Base-by-base conservation (phyloP, 371 early-diverging fungal species). In the Rhizopus microsporus region DNA sequence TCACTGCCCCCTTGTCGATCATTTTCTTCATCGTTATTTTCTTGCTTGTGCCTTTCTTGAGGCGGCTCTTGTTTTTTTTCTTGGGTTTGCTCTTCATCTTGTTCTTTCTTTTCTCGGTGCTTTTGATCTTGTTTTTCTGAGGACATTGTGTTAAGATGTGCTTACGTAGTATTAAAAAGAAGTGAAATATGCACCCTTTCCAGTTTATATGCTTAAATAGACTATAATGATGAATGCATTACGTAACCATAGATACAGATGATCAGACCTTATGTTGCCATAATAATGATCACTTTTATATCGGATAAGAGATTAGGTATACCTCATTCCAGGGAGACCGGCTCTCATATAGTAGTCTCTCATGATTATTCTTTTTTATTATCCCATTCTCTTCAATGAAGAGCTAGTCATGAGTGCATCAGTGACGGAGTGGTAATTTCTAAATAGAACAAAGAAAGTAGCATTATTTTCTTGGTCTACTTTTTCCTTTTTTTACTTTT, bases 51-150 rank as follows among this genome's bases (percentile, higher is more conserved):
- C 31, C 45, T 46, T 35, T 59, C 45, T 17, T 29, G 35, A 9
- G 1, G 13, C 30, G 16, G 5, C 7, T 30, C 12, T 52, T 29
- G 9, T 23, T 39, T 16, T 15, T 33, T 44, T 31, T 31, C 16
- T 38, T 56, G 37, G 30, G 13, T 42, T 5, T 17, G 29, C 7
- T 29, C 15, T 23, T 42, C 29, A 12, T 23, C 16, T 15, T 51
- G 51, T 42, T 51, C 43, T 30, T 51, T 34, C 7, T 58, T 12
- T 5, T 49, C 50, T n/a, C 17, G 56, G 10, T 34, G 40, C 47
- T 51, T 10, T 29, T 17, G 17, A n/a, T 46, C 35, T 17, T 57
- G 17, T n/a, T 56, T 44, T 37, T 56, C 34, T 47, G 47, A 8
- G 38, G 39, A 23, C 39, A 7, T 51, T 38, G 15, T 51, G 17